Evolutionary conservation across 345 rosid genomes (phyloP), one percentile per base, ranked within the genome.

Genomic region (Aethionema arabicum): DNA sequence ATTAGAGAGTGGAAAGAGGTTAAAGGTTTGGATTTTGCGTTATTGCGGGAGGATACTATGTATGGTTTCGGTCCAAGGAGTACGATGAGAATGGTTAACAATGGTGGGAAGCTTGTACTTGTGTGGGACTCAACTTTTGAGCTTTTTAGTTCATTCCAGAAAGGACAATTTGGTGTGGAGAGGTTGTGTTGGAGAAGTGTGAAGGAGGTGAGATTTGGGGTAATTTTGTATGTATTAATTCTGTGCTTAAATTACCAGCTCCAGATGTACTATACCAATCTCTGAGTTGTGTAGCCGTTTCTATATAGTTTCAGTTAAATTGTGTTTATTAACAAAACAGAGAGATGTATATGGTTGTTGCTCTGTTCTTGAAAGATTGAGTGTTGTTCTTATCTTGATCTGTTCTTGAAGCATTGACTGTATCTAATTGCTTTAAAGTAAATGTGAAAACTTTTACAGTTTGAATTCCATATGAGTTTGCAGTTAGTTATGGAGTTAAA

Each of bases 281-380:
- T 11, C 33, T 33, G 40, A 13, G 40, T 52, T 52, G 27, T 13
- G 40, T 13, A 13, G 29, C 11, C n/a, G 11, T 52, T 13, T 32
- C 40, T 4, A 33, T 52, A 8, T 52, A 5, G 35, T 39, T 8
- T 11, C 8, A 37, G 40, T 37, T 37, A n/a, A n/a, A n/a, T n/a
- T n/a, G n/a, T n/a, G n/a, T n/a, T n/a, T n/a, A n/a, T n/a, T n/a
- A 37, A 2, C 7, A 4, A 7, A 0, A 37, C 10, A 37, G 7
- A 37, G 7, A 37, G 7, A 37, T 37, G 10, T 37, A 37, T 37
- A 37, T 6, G n/a, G n/a, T 3, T 12, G 14, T 44, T 59, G 63
- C 32, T 30, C 52, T 15, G 65, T 60, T 33, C 43, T 60, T 0
- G 54, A 60, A 11, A 53, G n/a, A n/a, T n/a, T n/a, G n/a, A n/a